These are phyloP conservation scores for Pseudevernia furfuracea DNA, from an alignment of 495 filamentous ascomycete genomes.

Conservation along the genomic window DNA sequence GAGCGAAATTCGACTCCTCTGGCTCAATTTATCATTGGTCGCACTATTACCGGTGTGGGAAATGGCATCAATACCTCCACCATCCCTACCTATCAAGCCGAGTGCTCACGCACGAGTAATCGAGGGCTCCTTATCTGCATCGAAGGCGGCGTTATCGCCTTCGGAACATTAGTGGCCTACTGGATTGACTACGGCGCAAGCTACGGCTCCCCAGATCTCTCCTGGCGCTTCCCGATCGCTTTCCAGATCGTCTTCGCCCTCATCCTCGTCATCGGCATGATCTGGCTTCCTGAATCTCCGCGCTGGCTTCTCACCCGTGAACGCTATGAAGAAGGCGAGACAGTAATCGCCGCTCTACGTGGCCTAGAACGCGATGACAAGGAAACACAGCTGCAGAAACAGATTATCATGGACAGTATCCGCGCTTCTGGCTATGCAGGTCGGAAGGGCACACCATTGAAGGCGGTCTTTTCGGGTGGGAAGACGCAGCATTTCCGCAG, in stretches of 20 bases:
- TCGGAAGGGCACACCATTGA: slow-evolving; percentile 46
- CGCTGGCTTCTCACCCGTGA: slow-evolving; percentile 65
- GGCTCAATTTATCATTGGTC: slow-evolving; percentile 68
- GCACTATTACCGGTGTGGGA: slow-evolving; percentile 66
- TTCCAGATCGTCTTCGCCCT: slow-evolving; percentile 73
- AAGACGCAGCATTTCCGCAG: slow-evolving; percentile 24
- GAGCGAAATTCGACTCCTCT: slow-evolving; percentile 38
- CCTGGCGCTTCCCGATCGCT: slow-evolving; percentile 76
- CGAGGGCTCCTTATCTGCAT: slow-evolving; percentile 79
- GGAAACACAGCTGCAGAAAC: slow-evolving; percentile 51
- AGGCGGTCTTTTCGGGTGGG: slow-evolving; percentile 31
- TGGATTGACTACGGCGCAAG: slow-evolving; percentile 76
- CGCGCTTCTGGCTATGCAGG: slow-evolving; percentile 50
- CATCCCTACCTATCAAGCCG: slow-evolving; percentile 75
- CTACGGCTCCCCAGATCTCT: slow-evolving; percentile 55
- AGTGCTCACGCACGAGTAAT: slow-evolving; percentile 67
- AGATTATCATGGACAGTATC: slow-evolving; percentile 59
- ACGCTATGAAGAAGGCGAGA: slow-evolving; percentile 58
- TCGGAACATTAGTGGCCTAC: slow-evolving; percentile 68
- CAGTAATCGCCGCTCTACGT: slow-evolving; percentile 61
- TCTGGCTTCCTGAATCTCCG: slow-evolving; percentile 66
- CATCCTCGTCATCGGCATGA: slow-evolving; percentile 56
- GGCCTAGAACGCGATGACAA: slow-evolving; percentile 52
- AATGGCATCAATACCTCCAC: slow-evolving; percentile 78
- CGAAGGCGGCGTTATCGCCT: slow-evolving; percentile 71